Evolutionary conservation across 345 rosid genomes (phyloP).

Genomic region (Moringa oleifera): DNA sequence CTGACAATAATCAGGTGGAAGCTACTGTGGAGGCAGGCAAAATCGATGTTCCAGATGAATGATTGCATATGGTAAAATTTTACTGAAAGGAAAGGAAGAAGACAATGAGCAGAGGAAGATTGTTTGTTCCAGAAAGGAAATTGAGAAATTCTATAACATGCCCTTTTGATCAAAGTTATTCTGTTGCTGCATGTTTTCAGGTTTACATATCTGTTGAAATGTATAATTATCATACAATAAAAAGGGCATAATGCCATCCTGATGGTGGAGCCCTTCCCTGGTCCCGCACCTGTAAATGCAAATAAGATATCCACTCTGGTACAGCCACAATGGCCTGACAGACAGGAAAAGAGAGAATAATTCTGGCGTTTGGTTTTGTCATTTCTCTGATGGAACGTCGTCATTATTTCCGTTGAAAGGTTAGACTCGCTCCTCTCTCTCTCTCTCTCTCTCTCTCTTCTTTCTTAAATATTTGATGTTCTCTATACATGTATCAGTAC

Average conservation of each 20-base stretch:
- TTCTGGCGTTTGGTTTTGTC: constrained; percentile 19
- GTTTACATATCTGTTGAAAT: background rate
- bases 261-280: background rate
- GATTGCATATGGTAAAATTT: too few species aligned
- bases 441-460: background rate
- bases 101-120: too few species aligned
- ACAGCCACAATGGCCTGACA: background rate
- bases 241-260: background rate
- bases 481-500: too few species aligned
- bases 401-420: constrained; percentile 15
- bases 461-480: too few species aligned
- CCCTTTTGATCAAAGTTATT: too few species aligned
- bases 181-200: too few species aligned
- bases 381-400: constrained; percentile 23
- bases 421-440: constrained; percentile 7
- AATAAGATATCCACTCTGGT: constrained; percentile 9
- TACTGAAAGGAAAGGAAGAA: too few species aligned
- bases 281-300: constrained; percentile 21
- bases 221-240: background rate
- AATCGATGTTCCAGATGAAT: too few species aligned
- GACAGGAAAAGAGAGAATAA: background rate
- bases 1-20: too few species aligned
- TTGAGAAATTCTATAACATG: too few species aligned
- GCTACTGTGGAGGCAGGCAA: too few species aligned
- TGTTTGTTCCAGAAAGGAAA: too few species aligned